Evolutionary conservation across 2,329 filamentous ascomycete species (phyloP), one percentile per base, ranked within the genome.

Genomic region (Calycina herbarum): DNA sequence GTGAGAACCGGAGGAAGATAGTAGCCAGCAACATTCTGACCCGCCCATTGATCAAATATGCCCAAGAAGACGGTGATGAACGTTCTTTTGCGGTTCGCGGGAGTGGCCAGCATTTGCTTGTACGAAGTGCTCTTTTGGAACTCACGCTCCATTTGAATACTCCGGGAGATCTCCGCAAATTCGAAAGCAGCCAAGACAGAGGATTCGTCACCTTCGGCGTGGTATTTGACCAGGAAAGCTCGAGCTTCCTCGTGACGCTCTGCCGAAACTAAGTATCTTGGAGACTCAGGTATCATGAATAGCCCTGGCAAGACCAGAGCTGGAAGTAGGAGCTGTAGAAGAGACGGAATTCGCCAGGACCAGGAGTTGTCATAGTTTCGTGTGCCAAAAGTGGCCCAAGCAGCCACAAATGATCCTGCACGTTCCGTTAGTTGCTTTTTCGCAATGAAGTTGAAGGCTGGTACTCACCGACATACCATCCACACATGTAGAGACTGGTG

Each of bases 201-300:
- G 62, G 82, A 77, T 29, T 27, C 35, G 56, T 68, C 64, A 3
- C 82, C 82, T 38, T 79, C 80, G 56, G 81, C 82, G 68, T 86
- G 83, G 63, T 83, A 82, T 33, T 84, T 80, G 17, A 80, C 79
- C 3, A 88, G 80, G 1, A 86, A 77, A 1, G 74, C 74, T 1
- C 82, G 77, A 5, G 85, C 85, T 62, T 86, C 81, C 1, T 85
- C 79, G 61, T 81, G 78, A 20, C 81, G 78, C 54, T 82, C 83
- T 51, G 81, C 81, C 6, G 76, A 73, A 11, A 81, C 78, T 64
- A 75, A 82, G 80, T 67, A 87, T 62, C 85, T 79, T 0, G 85
- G 86, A 1, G 80, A 83, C 72, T 88, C 86, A 1, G 85, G 85
- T 3, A 85, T 73, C 29, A 77, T 73, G 57, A 74, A 40, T n/a